Evolutionary conservation across 1,284 basidiomycete genomes (phyloP).

Genomic region (Athelia sp.): DNA sequence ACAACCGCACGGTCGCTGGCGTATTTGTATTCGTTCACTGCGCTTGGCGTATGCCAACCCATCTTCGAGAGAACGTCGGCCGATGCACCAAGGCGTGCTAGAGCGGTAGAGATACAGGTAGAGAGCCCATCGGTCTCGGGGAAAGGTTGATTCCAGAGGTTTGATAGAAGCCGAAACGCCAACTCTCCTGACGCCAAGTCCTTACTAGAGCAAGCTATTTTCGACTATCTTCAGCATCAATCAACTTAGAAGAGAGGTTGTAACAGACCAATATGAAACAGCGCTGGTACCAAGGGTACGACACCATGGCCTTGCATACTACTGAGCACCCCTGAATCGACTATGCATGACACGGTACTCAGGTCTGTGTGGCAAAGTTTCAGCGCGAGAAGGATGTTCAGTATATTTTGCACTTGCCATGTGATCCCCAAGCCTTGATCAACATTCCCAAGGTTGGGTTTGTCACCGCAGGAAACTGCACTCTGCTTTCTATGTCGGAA

Average conservation of each 20-base stretch:
- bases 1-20: background rate
- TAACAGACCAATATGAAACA: too few relatives aligned
- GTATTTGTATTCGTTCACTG: background rate
- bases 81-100: conserved; percentile 13
- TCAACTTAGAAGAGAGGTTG: too few relatives aligned
- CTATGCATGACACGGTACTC: background rate
- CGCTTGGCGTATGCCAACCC: background rate
- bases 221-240: background rate
- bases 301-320: background rate
- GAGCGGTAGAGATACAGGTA: conserved; percentile 15
- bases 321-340: background rate
- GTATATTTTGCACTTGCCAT: background rate
- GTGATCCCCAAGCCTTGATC: background rate
- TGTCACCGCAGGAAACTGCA: background rate
- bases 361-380: background rate
- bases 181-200: conserved; percentile 12
- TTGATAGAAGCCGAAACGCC: conserved; percentile 19
- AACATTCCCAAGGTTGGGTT: background rate
- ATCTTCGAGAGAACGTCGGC: background rate
- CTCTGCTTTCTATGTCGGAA: background rate
- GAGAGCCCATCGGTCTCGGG: conserved; percentile 14
- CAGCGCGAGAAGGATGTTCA: too few relatives aligned
- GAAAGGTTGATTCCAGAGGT: conserved; percentile 19
- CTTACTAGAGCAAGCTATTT: conserved; percentile 11
- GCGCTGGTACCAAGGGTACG: background rate